These are phyloP conservation scores for Simmondsia chinensis DNA, from an alignment of 148 eudicot genomes.

Conservation along the genomic window DNA sequence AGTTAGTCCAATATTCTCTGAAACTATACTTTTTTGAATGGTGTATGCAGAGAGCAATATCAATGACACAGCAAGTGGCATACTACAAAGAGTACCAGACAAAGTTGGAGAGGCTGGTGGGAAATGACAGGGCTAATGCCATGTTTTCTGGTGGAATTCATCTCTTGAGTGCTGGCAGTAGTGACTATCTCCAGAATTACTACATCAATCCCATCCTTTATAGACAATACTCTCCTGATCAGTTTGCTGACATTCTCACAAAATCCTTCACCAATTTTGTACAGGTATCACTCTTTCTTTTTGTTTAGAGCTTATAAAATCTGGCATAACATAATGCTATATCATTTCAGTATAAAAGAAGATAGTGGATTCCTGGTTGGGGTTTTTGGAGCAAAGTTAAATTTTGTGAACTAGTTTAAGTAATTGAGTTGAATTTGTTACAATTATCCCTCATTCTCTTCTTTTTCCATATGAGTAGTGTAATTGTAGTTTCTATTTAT, in stretches of 20 bases:
- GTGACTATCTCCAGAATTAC: conserved; percentile 83
- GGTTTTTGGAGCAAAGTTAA: too few species aligned
- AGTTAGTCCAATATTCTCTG: too few species aligned
- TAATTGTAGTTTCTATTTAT: too few species aligned
- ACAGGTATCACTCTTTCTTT: conserved; percentile 33
- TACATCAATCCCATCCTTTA: conserved; percentile 54
- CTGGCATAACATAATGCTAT: too few species aligned
- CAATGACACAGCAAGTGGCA: conserved; percentile 55
- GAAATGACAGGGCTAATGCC: conserved; percentile 43
- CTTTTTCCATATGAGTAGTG: too few species aligned
- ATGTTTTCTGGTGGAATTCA: conserved; percentile 76
- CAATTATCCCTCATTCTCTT: neutral
- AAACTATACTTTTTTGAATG: conserved; percentile 2
- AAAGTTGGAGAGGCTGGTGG: conserved; percentile 55
- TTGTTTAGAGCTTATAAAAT: neutral
- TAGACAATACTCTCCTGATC: conserved; percentile 49
- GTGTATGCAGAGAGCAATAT: conserved; percentile 43
- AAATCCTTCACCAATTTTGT: conserved; percentile 46
- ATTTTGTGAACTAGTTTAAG: too few species aligned
- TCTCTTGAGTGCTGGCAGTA: conserved; percentile 77
- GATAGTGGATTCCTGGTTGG: too few species aligned
- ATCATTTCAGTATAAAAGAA: too few species aligned
- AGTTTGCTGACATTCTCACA: conserved; percentile 52
- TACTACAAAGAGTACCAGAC: conserved; percentile 71
- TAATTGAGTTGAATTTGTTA: too few species aligned